Base-by-base conservation (phyloP, 768 basidiomycete genomes). In the Ramaria sp. region DNA sequence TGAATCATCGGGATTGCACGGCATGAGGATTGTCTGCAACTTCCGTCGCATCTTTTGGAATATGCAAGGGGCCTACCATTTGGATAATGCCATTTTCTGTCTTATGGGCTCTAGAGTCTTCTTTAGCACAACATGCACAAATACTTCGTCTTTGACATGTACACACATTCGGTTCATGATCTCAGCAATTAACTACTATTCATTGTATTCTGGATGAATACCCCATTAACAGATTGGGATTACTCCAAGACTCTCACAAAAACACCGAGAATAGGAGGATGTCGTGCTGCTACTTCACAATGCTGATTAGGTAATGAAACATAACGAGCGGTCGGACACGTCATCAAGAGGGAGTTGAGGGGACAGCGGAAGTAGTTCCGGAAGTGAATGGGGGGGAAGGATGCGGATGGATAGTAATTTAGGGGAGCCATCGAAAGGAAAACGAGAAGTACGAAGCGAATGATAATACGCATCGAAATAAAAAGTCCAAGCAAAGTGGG, bases 301-400 rank as follows among this genome's bases (percentile, higher is more conserved):
- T 20, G 48, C 48, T 34, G 22, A 50, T 50, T 50, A 50, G 48
- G 28, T 28, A 50, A 50, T 50, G 15, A 37, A 50, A 50, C 48
- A 50, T 37, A 37, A 50, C 48, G 48, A 50, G 45, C 28, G 39
- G 39, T 41, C 39, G 39, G 39, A 41, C 39, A 41, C 39, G 18
- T 30, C 22, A 47, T 47, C 45, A 47, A 7, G 42, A 18, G 45
- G n/a, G 28, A 27, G 45, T 18, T 22, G 39, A 41, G 5, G 28
- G 8, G 45, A 47, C 45, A 47, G 25, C 45, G 48, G 48, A 37
- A 50, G 34, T 50, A 32, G 48, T 32, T 32, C 30, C 48, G 48
- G 24, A 9, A 34, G 32, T 34, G 47, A 24, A 24, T 25, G 15
- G n/a, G 34, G 48, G n/a, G 6, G 12, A 32, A 37, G 48, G 32